These are phyloP conservation scores for Pestalotiopsis fici DNA, from an alignment of 2,329 filamentous ascomycete species.

Conservation along the genomic window DNA sequence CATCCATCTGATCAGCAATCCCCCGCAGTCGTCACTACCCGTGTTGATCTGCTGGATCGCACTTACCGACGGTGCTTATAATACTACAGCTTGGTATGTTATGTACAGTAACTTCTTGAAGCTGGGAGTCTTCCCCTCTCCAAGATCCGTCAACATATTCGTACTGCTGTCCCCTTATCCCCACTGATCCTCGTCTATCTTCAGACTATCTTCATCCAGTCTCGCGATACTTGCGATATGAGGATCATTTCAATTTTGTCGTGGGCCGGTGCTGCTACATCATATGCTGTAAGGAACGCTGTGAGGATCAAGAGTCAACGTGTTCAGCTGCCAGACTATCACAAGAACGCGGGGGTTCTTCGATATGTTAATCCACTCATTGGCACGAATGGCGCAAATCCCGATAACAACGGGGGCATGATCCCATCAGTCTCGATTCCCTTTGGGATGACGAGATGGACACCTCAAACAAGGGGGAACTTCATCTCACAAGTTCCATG, in stretches of 20 bases:
- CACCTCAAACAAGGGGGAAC: constrained; percentile 47
- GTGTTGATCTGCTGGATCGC: no score
- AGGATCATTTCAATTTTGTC: not conserved
- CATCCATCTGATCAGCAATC: no score
- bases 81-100: no score
- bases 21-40: no score
- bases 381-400: constrained; percentile 30
- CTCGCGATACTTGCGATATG: not conserved
- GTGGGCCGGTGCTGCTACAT: not conserved
- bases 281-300: not conserved
- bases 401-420: constrained; percentile 36
- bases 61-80: no score
- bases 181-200: no score
- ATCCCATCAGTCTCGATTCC: constrained; percentile 37
- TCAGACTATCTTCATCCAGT: no score
- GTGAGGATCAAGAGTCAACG: not conserved
- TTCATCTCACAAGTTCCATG: constrained; percentile 51
- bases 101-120: no score
- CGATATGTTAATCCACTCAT: constrained; percentile 34
- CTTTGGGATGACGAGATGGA: constrained; percentile 54
- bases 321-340: constrained; percentile 18
- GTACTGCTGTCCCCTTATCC: no score
- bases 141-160: no score
- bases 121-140: no score
- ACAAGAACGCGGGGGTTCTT: constrained; percentile 29